Evolutionary conservation across 2,329 filamentous ascomycete species (phyloP), one percentile per base, ranked within the genome.

Genomic region (Ophiocordyceps unilateralis): DNA sequence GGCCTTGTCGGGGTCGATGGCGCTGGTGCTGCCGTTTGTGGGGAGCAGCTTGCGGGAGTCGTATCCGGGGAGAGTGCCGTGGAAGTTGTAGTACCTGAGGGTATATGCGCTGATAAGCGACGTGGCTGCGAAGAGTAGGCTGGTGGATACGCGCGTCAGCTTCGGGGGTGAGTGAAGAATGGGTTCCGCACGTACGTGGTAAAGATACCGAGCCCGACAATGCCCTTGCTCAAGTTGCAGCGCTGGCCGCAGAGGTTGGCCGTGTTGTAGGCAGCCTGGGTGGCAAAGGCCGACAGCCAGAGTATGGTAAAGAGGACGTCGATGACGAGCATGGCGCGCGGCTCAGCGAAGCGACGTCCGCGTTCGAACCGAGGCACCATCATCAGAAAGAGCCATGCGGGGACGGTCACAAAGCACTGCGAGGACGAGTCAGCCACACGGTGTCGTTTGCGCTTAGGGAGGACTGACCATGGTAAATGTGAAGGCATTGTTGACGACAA

Each of bases 1-100:
- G 23, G 76, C 76, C 64, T 80, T 80, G 58, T 81, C 76, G 1
- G 77, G 77, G 55, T 81, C 77, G 50, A 79, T 79, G 61, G 74
- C 72, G 50, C 65, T 59, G 46, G 46, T 50, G 49, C 57, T 59
- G 46, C 55, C 55, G 17, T 36, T 39, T 3, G 37, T 14, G 46
- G 56, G 55, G 41, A 65, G 59, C 43, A 66, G 51, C 52, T 63
- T 57, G 52, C 55, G 63, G 49, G 64, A 65, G 52, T 76, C 73
- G 56, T 78, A 78, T 45, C 76, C 76, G 2, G 77, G 77, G 15
- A 80, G 67, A 44, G 61, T 68, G 51, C 73, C 72, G 59, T 80
- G 71, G 54, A 72, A 70, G 51, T 72, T 70, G 62, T 72, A 78
- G 62, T 77, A 78, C 47, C 71, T 66, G 48, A 78, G 60, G 23